These are phyloP conservation scores for Noccaea bulbosa DNA, from an alignment of 345 rosid species.

Conservation along the genomic window DNA sequence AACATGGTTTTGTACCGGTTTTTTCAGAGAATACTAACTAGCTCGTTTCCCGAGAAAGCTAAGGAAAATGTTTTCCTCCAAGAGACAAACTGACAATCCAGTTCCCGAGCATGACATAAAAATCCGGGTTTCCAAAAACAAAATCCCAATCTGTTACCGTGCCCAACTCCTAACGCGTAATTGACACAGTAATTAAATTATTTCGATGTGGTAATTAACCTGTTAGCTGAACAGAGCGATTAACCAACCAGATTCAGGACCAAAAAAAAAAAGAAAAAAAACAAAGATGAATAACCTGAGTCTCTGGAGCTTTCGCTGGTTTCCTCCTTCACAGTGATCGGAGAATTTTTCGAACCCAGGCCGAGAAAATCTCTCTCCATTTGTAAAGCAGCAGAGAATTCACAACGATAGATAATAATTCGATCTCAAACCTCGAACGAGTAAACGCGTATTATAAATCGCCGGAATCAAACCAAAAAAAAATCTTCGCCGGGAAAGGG, in stretches of 20 bases:
- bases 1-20: background rate
- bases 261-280: background rate
- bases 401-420: background rate
- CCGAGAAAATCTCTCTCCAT: constrained; percentile 73
- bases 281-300: constrained; percentile 44
- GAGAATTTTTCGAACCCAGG: constrained; percentile 48
- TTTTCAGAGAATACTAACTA: background rate
- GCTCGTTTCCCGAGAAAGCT: constrained; percentile 18
- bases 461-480: constrained; percentile 29
- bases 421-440: constrained; percentile 1
- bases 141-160: constrained; percentile 7
- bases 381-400: background rate
- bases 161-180: background rate
- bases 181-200: background rate
- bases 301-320: constrained; percentile 48
- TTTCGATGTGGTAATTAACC: background rate
- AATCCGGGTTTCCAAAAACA: constrained; percentile 4
- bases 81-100: constrained; percentile 26
- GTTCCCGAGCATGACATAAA: constrained; percentile 22
- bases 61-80: constrained; percentile 21
- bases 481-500: constrained; percentile 8
- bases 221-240: background rate
- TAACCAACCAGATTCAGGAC: background rate
- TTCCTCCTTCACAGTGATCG: constrained; percentile 54
- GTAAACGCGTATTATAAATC: background rate